Base-by-base conservation (phyloP, 371 early-diverging fungal genomes). In the Syncephalastrum monosporum region DNA sequence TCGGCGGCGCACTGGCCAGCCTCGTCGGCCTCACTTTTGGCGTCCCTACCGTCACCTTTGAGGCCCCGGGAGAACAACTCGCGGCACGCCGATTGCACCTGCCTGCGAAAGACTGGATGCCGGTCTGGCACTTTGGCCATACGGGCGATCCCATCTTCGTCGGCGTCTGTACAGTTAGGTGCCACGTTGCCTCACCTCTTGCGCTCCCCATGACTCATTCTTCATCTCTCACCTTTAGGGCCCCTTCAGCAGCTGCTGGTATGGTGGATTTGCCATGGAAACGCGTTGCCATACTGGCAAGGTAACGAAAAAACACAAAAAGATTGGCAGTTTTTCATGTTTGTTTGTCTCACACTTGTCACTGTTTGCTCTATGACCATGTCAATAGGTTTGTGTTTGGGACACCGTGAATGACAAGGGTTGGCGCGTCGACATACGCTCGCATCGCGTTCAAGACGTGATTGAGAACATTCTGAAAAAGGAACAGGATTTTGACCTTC, bases 111-210 rank as follows among this genome's bases (percentile, higher is more conserved):
- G 59, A 79, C 7, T 69, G 83, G 3, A 52, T 91, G 49, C 91
- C 94, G 7, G 79, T 96, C 41, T 98, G 88, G 76, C 97, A 97
- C 64, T 82, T 94, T 61, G 97, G 96, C 4, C 93, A 97, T 66
- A 88, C 84, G 3, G 90, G 91, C 2, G 99, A 98, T 74, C 98
- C 99, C 3, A 87, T 98, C 24, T 97, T 85, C 74, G 77, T 91
- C 59, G 99, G 99, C 16, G 82, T 81, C 16, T 98, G 97, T 64
- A 86, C 79, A 15, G 86, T 41, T 49, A 14, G 58, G 15, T 21
- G 21, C n/a, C 10, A 33, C 38, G 2, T 33, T 10, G 10, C 2
- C 2, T 33, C 38, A 33, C 8, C 12, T 33, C 10, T 0, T 6
- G 2, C 21, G 21, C 21, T 21, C 21, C 38, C 38, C 6, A 2